Percentiles rank a stretch among this genome's conserved stretches.
These are phyloP conservation scores for Talaromyces islandicus DNA, from an alignment of 2,329 filamentous ascomycete species.

Conservation along the genomic window DNA sequence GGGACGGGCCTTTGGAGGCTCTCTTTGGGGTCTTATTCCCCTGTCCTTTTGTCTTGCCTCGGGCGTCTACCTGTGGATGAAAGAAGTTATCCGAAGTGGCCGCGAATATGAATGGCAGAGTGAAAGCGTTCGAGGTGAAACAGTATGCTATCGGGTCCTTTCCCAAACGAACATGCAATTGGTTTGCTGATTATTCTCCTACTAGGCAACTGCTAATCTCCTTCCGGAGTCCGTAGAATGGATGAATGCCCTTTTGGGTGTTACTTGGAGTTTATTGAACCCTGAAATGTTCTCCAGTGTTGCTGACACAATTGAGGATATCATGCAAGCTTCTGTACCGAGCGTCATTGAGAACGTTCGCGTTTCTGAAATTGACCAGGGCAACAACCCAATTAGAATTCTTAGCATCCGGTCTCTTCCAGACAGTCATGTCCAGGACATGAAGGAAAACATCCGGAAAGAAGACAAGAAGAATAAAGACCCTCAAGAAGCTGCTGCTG, in stretches of 20 bases:
- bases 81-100: conserved; percentile 76
- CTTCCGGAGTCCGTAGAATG: conserved; percentile 92
- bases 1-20: conserved; percentile 73
- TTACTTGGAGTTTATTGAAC: conserved; percentile 88
- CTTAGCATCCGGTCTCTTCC: conserved; percentile 81
- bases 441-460: conserved; percentile 74
- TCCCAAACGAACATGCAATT: neutral
- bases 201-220: conserved; percentile 72
- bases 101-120: conserved; percentile 81
- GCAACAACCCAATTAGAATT: conserved; percentile 81
- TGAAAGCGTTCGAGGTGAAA: conserved; percentile 78
- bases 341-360: conserved; percentile 89
- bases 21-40: conserved; percentile 69
- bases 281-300: conserved; percentile 90
- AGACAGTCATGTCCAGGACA: conserved; percentile 70
- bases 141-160: conserved; percentile 40
- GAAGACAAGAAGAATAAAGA: conserved; percentile 77
- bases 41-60: conserved; percentile 66
- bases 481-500: conserved; percentile 76
- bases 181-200: neutral
- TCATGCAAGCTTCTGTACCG: conserved; percentile 94
- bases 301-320: conserved; percentile 89
- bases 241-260: conserved; percentile 83
- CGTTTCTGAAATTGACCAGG: conserved; percentile 91
- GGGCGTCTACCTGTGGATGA: conserved; percentile 82